These are phyloP conservation scores for Vachellia pachyceras DNA, from an alignment of 306 rosid genomes.

Conservation along the genomic window DNA sequence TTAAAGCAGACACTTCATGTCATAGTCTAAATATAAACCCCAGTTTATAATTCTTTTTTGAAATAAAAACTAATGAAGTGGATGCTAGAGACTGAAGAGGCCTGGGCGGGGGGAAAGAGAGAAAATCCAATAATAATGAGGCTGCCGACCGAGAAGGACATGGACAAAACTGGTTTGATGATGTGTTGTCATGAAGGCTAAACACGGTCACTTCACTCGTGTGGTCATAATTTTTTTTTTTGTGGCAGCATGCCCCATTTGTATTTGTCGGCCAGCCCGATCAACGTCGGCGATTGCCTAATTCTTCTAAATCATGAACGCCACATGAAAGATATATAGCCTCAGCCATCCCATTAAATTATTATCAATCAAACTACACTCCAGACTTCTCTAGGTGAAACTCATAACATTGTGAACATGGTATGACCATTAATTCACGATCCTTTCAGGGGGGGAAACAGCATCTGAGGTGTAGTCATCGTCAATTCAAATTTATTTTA, in stretches of 20 bases:
- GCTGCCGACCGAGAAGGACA: slow-evolving; percentile 38
- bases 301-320: too few relatives aligned
- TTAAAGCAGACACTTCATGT: not conserved
- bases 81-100: not conserved
- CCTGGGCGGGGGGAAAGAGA: not conserved
- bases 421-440: too few relatives aligned
- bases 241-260: not conserved
- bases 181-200: slow-evolving; percentile 14
- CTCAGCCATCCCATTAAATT: too few relatives aligned
- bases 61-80: not conserved
- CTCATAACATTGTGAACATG: too few relatives aligned
- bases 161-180: slow-evolving; percentile 29
- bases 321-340: too few relatives aligned
- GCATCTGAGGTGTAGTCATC: not conserved
- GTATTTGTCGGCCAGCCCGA: not conserved
- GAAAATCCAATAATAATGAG: slow-evolving; percentile 7
- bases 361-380: too few relatives aligned
- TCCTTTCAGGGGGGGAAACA: not conserved
- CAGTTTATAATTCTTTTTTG: not conserved
- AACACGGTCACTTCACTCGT: not conserved
- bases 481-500: not conserved
- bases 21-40: too few relatives aligned
- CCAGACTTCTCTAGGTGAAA: too few relatives aligned
- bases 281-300: not conserved
- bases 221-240: not conserved